These are phyloP conservation scores for Nothopassalora personata DNA, from an alignment of 2,329 filamentous ascomycete genomes.

Conservation along the genomic window DNA sequence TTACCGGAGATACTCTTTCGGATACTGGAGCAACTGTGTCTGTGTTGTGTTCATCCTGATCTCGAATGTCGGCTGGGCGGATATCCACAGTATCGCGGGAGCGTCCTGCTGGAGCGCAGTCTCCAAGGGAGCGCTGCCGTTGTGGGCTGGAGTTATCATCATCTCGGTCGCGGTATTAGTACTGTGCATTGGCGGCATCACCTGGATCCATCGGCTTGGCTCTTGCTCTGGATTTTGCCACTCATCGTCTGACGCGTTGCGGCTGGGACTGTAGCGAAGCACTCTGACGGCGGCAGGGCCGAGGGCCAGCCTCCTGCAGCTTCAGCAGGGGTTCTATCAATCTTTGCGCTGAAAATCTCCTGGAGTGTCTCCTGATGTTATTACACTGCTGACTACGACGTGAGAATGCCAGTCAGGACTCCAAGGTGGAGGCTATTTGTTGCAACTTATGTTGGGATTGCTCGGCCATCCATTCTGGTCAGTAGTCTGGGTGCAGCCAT, in stretches of 20 bases:
- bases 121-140: slow-evolving; percentile 6
- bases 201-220: slow-evolving; percentile 12
- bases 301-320: slow-evolving; percentile 5
- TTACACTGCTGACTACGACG: slow-evolving; percentile 16
- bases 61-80: slow-evolving; percentile 12
- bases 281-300: slow-evolving; percentile 6
- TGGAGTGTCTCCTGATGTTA: slow-evolving; percentile 16
- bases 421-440: slow-evolving; percentile 9
- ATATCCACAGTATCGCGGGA: slow-evolving; percentile 8
- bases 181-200: slow-evolving; percentile 10
- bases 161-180: slow-evolving; percentile 12
- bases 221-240: slow-evolving; percentile 10
- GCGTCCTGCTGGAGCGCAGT: slow-evolving; percentile 11
- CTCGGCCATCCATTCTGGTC: slow-evolving; percentile 10
- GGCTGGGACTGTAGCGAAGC: slow-evolving; percentile 8
- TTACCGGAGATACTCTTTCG: slow-evolving; percentile 9
- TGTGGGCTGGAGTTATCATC: slow-evolving; percentile 14
- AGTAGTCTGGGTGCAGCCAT: slow-evolving; percentile 11
- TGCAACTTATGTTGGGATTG: slow-evolving; percentile 13
- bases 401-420: slow-evolving; percentile 12
- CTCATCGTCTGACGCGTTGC: slow-evolving; percentile 13
- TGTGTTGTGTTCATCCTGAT: slow-evolving; percentile 9
- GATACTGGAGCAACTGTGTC: slow-evolving; percentile 11
- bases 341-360: slow-evolving; percentile 13
- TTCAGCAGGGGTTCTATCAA: slow-evolving; percentile 11